Evolutionary conservation across 768 basidiomycete species (phyloP).

Genomic region (Cytidiella melzeri): DNA sequence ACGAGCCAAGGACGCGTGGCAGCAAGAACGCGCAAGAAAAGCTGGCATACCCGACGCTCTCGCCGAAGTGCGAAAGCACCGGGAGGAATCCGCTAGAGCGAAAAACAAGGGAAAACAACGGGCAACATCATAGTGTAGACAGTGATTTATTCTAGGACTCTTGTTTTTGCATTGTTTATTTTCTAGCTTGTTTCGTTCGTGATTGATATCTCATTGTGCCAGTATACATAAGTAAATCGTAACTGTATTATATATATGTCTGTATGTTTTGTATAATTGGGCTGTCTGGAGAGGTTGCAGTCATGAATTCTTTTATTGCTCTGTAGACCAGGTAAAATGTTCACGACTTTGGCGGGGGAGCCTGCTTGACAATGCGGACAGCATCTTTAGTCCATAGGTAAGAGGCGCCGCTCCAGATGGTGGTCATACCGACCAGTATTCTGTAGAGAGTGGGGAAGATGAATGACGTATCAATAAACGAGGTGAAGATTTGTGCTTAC

Average conservation of each 20-base stretch:
- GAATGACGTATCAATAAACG: not conserved
- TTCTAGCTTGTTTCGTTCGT: not conserved
- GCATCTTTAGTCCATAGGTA: conserved; percentile 75
- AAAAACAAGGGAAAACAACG: not conserved
- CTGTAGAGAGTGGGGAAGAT: not conserved
- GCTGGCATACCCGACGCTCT: conserved; percentile 59
- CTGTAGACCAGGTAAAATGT: too few relatives aligned
- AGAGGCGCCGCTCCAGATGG: conserved; percentile 85
- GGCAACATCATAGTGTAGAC: not conserved
- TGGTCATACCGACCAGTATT: conserved; percentile 63
- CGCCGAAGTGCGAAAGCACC: conserved; percentile 52
- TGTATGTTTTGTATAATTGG: too few relatives aligned
- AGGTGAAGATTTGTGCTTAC: conserved; percentile 39
- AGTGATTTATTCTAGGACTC: not conserved
- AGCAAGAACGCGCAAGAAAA: conserved; percentile 53
- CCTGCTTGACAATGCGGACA: conserved; percentile 42
- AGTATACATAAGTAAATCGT: conserved; percentile 3
- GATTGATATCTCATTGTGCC: not conserved
- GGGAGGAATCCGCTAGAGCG: conserved; percentile 3
- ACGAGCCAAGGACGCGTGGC: conserved; percentile 57
- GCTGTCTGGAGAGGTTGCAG: too few relatives aligned
- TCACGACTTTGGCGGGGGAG: conserved; percentile 6
- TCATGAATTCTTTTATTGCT: too few relatives aligned
- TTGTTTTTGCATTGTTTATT: not conserved
- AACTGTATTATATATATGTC: not conserved